A percentile compares a stretch with the other conserved stretches of the same genome.
These are phyloP conservation scores for Arabidopsis arenosa DNA, from an alignment of 345 rosid species.

Conservation along the genomic window DNA sequence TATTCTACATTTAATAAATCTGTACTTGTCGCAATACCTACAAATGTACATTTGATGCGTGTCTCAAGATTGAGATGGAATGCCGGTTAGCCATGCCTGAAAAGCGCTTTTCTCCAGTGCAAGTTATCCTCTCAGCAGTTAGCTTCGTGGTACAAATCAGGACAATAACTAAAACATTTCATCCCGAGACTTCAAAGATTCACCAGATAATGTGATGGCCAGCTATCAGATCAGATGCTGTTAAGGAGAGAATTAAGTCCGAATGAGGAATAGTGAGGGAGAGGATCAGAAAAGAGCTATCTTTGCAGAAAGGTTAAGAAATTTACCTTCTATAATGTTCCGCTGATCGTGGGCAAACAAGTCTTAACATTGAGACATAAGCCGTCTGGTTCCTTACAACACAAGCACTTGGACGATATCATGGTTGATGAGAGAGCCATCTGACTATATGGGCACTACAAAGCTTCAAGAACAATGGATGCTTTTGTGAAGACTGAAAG, in stretches of 20 bases:
- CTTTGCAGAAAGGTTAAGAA: constrained; percentile 14
- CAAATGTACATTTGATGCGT: constrained; percentile 58
- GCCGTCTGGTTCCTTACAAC: constrained; percentile 42
- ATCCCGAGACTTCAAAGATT: constrained; percentile 28
- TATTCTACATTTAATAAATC: constrained; percentile 46
- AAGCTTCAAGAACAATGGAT: constrained; percentile 76
- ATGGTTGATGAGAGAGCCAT: constrained; percentile 43
- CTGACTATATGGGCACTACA: constrained; percentile 46
- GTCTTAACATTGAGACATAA: constrained; percentile 11
- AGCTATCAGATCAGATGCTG: constrained; percentile 30
- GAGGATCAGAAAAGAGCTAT: constrained; percentile 10
- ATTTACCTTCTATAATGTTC: constrained; percentile 29
- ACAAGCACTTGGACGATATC: constrained; percentile 48
- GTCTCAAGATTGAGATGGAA: constrained; percentile 27
- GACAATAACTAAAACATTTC: constrained; percentile 21
- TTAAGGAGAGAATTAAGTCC: background rate
- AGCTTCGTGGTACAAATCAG: constrained; percentile 26
- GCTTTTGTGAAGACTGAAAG: constrained; percentile 97
- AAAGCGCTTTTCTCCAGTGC: constrained; percentile 27
- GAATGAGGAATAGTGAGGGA: background rate
- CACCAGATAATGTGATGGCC: constrained; percentile 23
- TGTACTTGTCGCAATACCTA: constrained; percentile 62
- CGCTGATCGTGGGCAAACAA: constrained; percentile 11
- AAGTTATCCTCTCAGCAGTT: constrained; percentile 10
- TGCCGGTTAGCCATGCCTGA: constrained; percentile 23